Conservation (phyloP, 108 stramenopile genomes). For the Nannochloropsis oceanica region DNA sequence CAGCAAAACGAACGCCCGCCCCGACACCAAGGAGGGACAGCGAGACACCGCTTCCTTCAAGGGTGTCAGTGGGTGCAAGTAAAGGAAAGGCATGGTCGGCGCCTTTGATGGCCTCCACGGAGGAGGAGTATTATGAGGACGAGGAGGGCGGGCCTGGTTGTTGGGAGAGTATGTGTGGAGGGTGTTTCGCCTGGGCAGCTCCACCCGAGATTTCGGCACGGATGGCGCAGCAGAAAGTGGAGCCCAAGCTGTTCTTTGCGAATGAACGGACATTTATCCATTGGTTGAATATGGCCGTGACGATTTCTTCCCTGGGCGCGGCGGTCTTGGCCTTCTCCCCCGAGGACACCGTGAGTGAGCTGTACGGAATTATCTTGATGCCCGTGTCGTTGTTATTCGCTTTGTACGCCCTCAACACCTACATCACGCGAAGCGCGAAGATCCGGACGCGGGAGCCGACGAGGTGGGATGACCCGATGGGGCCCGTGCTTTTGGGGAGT, state of each 20-base stretch:
- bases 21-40: slow-evolving; percentile 55
- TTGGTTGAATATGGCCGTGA: slow-evolving; percentile 46
- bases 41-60: slow-evolving; percentile 42
- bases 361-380: background rate
- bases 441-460: slow-evolving; percentile 5
- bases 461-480: slow-evolving; percentile 13
- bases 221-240: slow-evolving; percentile 73
- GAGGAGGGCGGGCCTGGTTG: background rate
- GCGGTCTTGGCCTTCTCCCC: slow-evolving; percentile 11
- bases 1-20: slow-evolving; percentile 32
- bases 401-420: slow-evolving; percentile 11
- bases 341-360: background rate
- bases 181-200: background rate
- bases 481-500: background rate
- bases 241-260: slow-evolving; percentile 93
- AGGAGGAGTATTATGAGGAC: background rate
- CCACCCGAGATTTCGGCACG: background rate
- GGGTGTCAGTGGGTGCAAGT: slow-evolving; percentile 30
- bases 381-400: slow-evolving; percentile 9
- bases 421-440: background rate
- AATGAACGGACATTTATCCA: slow-evolving; percentile 91
- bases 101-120: background rate
- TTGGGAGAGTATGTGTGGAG: background rate
- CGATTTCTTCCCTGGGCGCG: background rate
- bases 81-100: background rate